phyloP scores from a whole-genome alignment of 73 alveolate species.

The Paramecium sexaurelia region DNA sequence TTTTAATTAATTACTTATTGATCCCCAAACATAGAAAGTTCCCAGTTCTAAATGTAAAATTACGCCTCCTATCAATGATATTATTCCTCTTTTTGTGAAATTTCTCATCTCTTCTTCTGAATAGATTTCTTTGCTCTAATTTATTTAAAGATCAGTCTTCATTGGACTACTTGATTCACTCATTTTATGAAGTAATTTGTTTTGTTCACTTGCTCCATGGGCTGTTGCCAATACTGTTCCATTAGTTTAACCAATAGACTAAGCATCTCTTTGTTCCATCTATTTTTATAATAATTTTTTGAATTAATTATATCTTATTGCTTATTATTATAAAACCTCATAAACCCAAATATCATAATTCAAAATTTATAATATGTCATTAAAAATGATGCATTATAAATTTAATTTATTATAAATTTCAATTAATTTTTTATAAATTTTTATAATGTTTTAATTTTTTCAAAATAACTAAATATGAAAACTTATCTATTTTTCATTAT shows the following conservation, averaged over 20 bases:
- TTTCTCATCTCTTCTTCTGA: not conserved
- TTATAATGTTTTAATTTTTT: no score
- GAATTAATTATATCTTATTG: not conserved
- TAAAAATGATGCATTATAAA: not conserved
- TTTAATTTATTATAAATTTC: not conserved
- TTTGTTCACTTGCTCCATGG: not conserved
- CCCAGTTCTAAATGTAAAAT: not conserved
- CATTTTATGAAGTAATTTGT: not conserved
- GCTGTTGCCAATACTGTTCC: not conserved
- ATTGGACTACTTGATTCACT: not conserved
- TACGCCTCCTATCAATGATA: not conserved
- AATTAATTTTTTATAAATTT: not conserved
- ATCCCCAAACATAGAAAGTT: constrained; percentile 19
- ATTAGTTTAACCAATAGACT: not conserved
- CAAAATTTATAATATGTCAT: not conserved
- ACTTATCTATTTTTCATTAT: no score
- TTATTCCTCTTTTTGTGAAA: not conserved
- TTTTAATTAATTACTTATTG: not conserved
- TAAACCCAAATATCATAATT: not conserved
- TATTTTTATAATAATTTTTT: not conserved
- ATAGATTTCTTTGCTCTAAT: not conserved
- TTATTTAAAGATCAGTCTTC: not conserved
- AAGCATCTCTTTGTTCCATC: not conserved
- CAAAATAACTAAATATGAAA: no score
- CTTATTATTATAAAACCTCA: not conserved